Evolutionary conservation across 139 green algal species (phyloP), one percentile per base, ranked within the genome.

Genomic region (Yamagishiella unicocca): DNA sequence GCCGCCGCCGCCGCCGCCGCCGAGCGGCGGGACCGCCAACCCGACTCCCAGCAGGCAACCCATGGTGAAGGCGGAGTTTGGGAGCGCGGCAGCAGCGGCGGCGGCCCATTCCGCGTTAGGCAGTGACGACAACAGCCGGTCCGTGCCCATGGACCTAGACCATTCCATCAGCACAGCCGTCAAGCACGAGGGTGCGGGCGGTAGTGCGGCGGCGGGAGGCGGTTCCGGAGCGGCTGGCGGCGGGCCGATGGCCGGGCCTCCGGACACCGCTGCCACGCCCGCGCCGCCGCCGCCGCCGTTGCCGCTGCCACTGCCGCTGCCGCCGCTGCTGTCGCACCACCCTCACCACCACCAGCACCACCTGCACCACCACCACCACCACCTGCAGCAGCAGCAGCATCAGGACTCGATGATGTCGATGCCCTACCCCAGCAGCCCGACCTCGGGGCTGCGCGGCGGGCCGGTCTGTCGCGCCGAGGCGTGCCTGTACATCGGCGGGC

Each of bases 401-500:
- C n/a, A n/a, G n/a, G n/a, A n/a, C n/a, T n/a, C n/a, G n/a, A n/a
- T n/a, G n/a, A n/a, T n/a, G n/a, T n/a, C n/a, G n/a, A n/a, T n/a
- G 3, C 10, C 27, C 40, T 54, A 78, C 38, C 10, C 42, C 25
- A 78, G 42, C 70, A 35, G 40, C 2, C 29, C 25, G 24, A 37
- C 70, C 29, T 78, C 40, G 27, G 61, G 81, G 25, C 27, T 87
- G n/a, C 86, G 87, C 3, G 76, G 75, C 43, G 75, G 62, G 22
- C 42, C 61, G 1, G 50, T 90, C 35, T 93, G 90, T 70, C 77
- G 88, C 33, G 90, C 88, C 3, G 83, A 90, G 29, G 71, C 70
- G 14, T 92, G 87, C 78, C 83, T 93, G n/a, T 93, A 62, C 50
- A 40, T 93, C 25, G 29, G 37, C 33, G 83, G 83, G 45, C 43